phyloP scores from a whole-genome alignment of 305 asterid species.

The Fraxinus angustifolia region DNA sequence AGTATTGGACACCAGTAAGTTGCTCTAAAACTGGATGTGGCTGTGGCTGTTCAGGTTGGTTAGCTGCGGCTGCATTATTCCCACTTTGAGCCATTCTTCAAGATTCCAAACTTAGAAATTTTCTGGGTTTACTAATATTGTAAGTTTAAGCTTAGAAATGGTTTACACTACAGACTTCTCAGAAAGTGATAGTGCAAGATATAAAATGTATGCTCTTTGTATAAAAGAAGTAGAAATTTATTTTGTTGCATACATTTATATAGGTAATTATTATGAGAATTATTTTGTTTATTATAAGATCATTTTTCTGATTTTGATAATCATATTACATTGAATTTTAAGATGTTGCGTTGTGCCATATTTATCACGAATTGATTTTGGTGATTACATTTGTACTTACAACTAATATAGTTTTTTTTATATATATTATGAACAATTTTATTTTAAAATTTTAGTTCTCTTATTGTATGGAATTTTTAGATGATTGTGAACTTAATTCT shows the following conservation, averaged over 20 bases:
- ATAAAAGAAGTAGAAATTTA: background rate
- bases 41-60: conserved; percentile 30
- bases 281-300: background rate
- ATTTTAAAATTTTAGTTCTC: background rate
- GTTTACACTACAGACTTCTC: background rate
- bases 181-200: conserved; percentile 2
- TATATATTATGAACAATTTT: background rate
- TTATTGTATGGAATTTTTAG: background rate
- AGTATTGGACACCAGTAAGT: conserved; percentile 63
- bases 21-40: conserved; percentile 65
- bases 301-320: background rate
- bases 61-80: conserved; percentile 9
- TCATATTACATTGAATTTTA: background rate
- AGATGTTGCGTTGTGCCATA: background rate
- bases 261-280: background rate
- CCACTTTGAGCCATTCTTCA: conserved; percentile 32
- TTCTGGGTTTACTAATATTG: background rate
- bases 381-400: background rate
- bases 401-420: background rate
- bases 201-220: background rate
- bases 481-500: background rate
- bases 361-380: background rate
- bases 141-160: conserved; percentile 17
- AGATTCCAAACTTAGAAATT: conserved; percentile 2
- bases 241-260: background rate